These are phyloP conservation scores for Xylaria multiplex DNA, from an alignment of 2,329 filamentous ascomycete genomes.

Conservation along the genomic window DNA sequence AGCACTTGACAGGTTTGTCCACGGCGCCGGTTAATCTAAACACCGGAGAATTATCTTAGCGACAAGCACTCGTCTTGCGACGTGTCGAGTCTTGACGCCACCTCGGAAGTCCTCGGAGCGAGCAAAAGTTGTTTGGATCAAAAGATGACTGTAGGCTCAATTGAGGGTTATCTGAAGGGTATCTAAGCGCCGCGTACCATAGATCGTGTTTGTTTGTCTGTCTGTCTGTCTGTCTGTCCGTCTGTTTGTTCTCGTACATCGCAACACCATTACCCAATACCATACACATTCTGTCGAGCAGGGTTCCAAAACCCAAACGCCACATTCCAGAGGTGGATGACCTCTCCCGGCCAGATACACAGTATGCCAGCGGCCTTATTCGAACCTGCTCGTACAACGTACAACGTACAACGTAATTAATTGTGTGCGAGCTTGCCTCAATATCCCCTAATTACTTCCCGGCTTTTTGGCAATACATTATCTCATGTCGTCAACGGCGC, in stretches of 20 bases:
- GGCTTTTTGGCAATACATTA: background rate
- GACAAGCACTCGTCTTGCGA: conserved; percentile 7
- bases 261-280: conserved; percentile 5
- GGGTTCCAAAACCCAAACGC: conserved; percentile 16
- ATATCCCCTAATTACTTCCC: background rate
- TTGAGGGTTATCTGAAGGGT: conserved; percentile 33
- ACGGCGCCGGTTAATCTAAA: background rate
- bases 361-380: background rate
- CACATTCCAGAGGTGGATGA: background rate
- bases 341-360: background rate
- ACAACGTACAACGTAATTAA: background rate
- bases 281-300: conserved; percentile 13
- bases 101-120: background rate
- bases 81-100: conserved; percentile 9
- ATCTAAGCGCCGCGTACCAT: conserved; percentile 22
- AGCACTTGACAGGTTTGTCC: background rate
- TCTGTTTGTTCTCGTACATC: conserved; percentile 26
- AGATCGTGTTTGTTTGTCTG: background rate
- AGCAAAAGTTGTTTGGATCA: background rate
- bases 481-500: background rate
- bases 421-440: background rate
- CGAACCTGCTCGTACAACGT: background rate
- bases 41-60: conserved; percentile 12
- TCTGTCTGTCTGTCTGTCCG: background rate
- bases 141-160: conserved; percentile 21